Conservation (phyloP, 345 rosid genomes). For the Cardamine occulta region DNA sequence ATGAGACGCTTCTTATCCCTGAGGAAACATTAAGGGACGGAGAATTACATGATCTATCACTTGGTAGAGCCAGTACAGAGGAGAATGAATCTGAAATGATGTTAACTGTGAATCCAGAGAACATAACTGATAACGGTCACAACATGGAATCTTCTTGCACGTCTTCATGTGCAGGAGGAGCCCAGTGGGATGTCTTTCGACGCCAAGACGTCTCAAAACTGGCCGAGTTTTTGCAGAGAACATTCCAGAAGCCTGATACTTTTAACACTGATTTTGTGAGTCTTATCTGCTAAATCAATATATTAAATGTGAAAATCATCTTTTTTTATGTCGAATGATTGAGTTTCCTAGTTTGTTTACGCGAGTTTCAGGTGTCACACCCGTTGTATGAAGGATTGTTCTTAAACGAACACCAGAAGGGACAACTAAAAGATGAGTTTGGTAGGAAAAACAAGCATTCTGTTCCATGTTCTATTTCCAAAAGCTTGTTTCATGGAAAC, state of each 20-base stretch:
- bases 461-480: not conserved
- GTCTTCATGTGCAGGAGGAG: constrained; percentile 53
- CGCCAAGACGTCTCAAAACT: constrained; percentile 82
- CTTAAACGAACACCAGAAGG: constrained; percentile 63
- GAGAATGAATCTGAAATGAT: constrained; percentile 34
- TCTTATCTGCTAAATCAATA: constrained; percentile 27
- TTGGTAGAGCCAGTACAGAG: constrained; percentile 19
- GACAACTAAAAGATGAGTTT: constrained; percentile 71
- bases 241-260: constrained; percentile 46
- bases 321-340: constrained; percentile 3
- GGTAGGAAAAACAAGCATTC: constrained; percentile 51
- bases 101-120: constrained; percentile 19
- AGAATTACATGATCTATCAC: constrained; percentile 38
- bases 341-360: constrained; percentile 35
- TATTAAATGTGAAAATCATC: constrained; percentile 5
- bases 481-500: constrained; percentile 24
- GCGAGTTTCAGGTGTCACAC: constrained; percentile 54
- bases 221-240: constrained; percentile 53
- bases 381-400: constrained; percentile 69
- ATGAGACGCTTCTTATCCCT: constrained; percentile 18
- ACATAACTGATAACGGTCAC: not conserved
- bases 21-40: constrained; percentile 17
- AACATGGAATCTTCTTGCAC: constrained; percentile 34
- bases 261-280: constrained; percentile 56
- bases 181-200: constrained; percentile 81